Evolutionary conservation across 1,284 basidiomycete species (phyloP).

Genomic region (Boletus sp.): DNA sequence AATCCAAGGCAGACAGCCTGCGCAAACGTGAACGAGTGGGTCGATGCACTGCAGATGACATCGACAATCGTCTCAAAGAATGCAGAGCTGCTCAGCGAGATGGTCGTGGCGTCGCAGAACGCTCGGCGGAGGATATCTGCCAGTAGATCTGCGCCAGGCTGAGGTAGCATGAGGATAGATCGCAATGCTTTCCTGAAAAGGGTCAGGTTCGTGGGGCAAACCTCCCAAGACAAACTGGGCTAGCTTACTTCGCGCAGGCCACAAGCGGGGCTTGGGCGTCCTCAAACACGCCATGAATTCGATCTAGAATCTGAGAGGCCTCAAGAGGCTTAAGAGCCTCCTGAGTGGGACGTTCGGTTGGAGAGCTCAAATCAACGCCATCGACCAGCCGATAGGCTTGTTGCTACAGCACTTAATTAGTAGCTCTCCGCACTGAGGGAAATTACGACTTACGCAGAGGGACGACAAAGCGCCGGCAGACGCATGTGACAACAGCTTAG

Average conservation of each 20-base stretch:
- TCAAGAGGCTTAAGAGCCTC: conserved; percentile 61
- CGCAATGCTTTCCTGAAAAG: conserved; percentile 73
- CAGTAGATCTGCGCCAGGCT: conserved; percentile 63
- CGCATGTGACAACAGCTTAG: conserved; percentile 71
- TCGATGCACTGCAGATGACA: conserved; percentile 62
- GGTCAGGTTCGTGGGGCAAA: conserved; percentile 17
- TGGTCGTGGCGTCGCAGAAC: conserved; percentile 62
- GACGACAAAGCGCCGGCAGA: conserved; percentile 85
- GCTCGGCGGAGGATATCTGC: conserved; percentile 75
- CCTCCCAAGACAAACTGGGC: background rate
- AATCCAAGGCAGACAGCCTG: conserved; percentile 84
- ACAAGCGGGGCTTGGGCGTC: conserved; percentile 57
- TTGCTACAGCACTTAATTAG: conserved; percentile 47
- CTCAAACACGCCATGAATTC: conserved; percentile 68
- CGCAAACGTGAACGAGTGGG: conserved; percentile 69
- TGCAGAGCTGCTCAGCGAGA: conserved; percentile 46
- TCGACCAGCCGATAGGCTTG: conserved; percentile 76
- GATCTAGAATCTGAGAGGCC: conserved; percentile 57
- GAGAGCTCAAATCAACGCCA: conserved; percentile 55
- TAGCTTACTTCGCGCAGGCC: conserved; percentile 63
- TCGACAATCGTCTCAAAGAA: conserved; percentile 82
- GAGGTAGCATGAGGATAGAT: conserved; percentile 68
- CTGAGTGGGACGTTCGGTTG: conserved; percentile 54
- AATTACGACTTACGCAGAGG: conserved; percentile 68
- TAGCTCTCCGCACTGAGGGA: background rate